Evolutionary conservation across 2,329 filamentous ascomycete genomes (phyloP), one percentile per base, ranked within the genome.

Genomic region (Clonostachys byssicola): DNA sequence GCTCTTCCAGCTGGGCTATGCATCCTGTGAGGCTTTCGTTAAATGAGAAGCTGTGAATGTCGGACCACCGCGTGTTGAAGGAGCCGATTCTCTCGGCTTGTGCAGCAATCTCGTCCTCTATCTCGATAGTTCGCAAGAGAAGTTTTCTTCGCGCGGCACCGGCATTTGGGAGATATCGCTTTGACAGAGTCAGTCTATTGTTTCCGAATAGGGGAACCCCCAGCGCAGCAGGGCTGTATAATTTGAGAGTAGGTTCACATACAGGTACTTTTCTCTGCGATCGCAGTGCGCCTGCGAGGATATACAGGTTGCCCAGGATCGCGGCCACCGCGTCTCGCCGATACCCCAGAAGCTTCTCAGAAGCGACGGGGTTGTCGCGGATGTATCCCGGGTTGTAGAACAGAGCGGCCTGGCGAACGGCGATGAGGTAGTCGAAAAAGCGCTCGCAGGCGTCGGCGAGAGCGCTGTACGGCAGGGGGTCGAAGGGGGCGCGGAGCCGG

Each of bases 371-470:
- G 51, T 75, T 71, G 49, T 75, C 74, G 43, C 73, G 66, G 46
- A 78, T 67, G 51, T 74, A 75, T 34, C 70, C 71, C 2, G 77
- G 74, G 48, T 80, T 74, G 56, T 81, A 81, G 55, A 79, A 79
- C 14, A 82, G 60, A 2, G 75, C 77, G 3, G 78, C 77, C 55
- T 83, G 78, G 7, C 80, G 74, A 5, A 83, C 72, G 16, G 76
- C 70, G 23, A 82, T 73, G 47, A 81, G 68, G 50, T 81, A 75
- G 51, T 82, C 79, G 52, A 82, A 81, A 64, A 83, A 81, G 5
- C 70, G 68, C 57, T 83, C 79, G 47, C 75, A 80, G 7, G 71
- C 67, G 51, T 76, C 73, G 43, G 80, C 76, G 6, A 83, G 71
- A 13, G 71, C 77, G 3, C 73, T 74, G 58, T 81, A 82, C 0